These are phyloP conservation scores for Aegilops bicornis DNA, from an alignment of 176 grass and related monocot species.

Conservation along the genomic window DNA sequence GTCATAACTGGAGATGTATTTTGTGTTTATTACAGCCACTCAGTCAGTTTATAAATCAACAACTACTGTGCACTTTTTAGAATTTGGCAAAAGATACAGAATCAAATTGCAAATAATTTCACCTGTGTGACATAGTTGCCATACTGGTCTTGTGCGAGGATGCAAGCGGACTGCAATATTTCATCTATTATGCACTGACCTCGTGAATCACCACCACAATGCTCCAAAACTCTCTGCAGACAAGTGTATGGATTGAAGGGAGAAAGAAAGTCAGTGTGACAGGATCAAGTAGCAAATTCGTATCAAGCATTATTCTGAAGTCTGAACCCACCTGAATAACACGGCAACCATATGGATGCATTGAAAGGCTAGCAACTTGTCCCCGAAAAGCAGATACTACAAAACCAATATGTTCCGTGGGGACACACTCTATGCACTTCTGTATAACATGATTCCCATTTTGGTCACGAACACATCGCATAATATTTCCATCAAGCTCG, in stretches of 20 bases:
- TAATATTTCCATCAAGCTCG: constrained; percentile 91
- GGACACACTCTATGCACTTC: constrained; percentile 97
- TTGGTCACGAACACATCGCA: constrained; percentile 96
- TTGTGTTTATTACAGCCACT: background rate
- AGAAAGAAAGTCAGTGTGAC: background rate
- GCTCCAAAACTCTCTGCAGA: constrained; percentile 90
- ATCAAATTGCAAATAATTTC: constrained; percentile 1
- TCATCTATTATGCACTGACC: constrained; percentile 97
- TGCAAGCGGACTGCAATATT: constrained; percentile 87
- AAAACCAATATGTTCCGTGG: constrained; percentile 79
- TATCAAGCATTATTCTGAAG: background rate
- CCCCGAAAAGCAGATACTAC: constrained; percentile 83
- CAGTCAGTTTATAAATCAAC: background rate
- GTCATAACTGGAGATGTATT: background rate
- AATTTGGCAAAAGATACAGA: background rate
- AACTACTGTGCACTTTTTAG: background rate
- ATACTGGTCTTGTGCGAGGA: constrained; percentile 93
- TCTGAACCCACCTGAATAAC: constrained; percentile 84
- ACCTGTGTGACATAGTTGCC: constrained; percentile 99
- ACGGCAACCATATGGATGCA: constrained; percentile 96
- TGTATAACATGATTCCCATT: constrained; percentile 99
- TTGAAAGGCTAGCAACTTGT: constrained; percentile 85
- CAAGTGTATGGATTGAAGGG: constrained; percentile 14
- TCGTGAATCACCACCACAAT: constrained; percentile 71
- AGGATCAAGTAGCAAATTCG: constrained; percentile 6